Conservation (phyloP, 345 rosid genomes). For the Moricandia moricandioides region DNA sequence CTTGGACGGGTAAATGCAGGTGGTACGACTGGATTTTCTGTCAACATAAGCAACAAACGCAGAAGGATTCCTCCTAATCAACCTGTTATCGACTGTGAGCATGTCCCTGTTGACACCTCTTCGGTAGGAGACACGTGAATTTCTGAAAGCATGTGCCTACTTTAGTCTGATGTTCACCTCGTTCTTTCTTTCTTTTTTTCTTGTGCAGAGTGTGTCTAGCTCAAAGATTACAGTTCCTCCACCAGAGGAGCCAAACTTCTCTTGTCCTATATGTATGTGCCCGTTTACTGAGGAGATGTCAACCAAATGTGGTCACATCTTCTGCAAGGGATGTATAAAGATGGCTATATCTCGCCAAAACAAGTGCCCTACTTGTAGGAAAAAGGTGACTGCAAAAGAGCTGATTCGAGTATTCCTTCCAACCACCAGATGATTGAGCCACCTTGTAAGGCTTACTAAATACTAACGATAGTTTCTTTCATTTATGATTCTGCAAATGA, state of each 20-base stretch:
- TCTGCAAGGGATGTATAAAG: conserved; percentile 82
- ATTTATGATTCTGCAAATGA: neutral
- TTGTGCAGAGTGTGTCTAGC: conserved; percentile 4
- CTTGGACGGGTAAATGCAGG: conserved; percentile 14
- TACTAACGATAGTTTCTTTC: neutral
- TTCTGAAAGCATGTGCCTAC: neutral
- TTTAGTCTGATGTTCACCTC: neutral
- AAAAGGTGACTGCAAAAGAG: conserved; percentile 57
- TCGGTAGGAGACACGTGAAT: neutral
- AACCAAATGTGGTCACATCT: conserved; percentile 95
- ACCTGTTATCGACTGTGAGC: conserved; percentile 36
- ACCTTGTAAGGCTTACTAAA: conserved; percentile 31
- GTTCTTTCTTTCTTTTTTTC: neutral
- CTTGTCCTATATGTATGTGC: conserved; percentile 90
- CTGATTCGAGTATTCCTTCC: conserved; percentile 96
- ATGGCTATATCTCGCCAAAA: conserved; percentile 59
- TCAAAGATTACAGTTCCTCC: conserved; percentile 45
- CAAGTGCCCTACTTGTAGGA: conserved; percentile 95
- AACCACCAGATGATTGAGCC: conserved; percentile 46
- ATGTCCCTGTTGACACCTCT: neutral
- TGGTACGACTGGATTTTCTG: conserved; percentile 17
- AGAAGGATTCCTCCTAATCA: conserved; percentile 27
- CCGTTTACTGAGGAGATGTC: conserved; percentile 76
- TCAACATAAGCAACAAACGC: conserved; percentile 19
- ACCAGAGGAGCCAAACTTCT: conserved; percentile 73